A percentile compares a stretch with the other conserved stretches of the same genome.
These are phyloP conservation scores for Neotropicomus parvogracilis DNA, from an alignment of 1,284 basidiomycete genomes.

Conservation along the genomic window DNA sequence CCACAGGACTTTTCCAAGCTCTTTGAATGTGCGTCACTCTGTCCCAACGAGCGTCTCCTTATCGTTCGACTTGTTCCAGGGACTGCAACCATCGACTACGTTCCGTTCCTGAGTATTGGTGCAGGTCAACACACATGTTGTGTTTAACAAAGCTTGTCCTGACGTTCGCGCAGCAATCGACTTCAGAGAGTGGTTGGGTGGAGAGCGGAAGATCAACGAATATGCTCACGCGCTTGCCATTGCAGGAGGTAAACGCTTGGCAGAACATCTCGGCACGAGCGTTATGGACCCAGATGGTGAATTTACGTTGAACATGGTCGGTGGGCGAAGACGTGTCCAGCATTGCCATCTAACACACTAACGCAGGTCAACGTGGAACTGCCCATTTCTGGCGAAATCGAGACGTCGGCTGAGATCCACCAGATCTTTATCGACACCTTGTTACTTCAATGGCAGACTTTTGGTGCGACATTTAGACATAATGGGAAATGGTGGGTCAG, in stretches of 20 bases:
- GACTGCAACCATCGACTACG: conserved; percentile 67
- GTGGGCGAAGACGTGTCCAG: conserved; percentile 19
- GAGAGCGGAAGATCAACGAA: conserved; percentile 73
- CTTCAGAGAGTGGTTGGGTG: conserved; percentile 80
- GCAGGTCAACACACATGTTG: conserved; percentile 42
- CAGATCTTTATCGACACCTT: conserved; percentile 37
- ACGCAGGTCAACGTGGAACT: conserved; percentile 50
- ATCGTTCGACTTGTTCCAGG: conserved; percentile 39
- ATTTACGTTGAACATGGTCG: conserved; percentile 72
- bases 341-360: neutral
- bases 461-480: conserved; percentile 44
- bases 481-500: conserved; percentile 69
- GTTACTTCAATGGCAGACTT: conserved; percentile 40
- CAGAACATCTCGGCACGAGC: conserved; percentile 60
- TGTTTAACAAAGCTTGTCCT: conserved; percentile 17
- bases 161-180: conserved; percentile 52
- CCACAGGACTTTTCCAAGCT: conserved; percentile 51
- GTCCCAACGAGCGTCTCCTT: neutral
- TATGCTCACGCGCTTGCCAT: conserved; percentile 77
- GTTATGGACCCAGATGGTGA: conserved; percentile 62
- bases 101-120: conserved; percentile 51
- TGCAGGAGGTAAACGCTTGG: conserved; percentile 64
- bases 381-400: conserved; percentile 43
- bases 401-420: conserved; percentile 31
- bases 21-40: conserved; percentile 50